Conservation (phyloP, 1,284 basidiomycete genomes). For the Cryptococcus sp. region DNA sequence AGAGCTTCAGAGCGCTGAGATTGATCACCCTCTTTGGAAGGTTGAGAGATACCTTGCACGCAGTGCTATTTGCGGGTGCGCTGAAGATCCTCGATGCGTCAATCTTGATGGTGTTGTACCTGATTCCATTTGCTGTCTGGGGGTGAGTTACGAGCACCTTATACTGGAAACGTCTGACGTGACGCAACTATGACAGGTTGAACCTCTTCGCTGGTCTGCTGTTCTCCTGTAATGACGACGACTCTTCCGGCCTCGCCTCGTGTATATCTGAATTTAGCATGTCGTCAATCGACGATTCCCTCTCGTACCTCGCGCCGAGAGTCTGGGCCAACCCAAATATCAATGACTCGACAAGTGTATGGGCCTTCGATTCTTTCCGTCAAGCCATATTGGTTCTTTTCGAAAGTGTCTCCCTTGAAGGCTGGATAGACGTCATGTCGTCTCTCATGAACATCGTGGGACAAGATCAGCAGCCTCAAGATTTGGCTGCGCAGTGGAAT, state of each 20-base stretch:
- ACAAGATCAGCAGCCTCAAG: constrained; percentile 66
- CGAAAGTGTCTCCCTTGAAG: constrained; percentile 94
- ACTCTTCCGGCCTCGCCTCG: constrained; percentile 61
- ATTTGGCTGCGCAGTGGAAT: constrained; percentile 74
- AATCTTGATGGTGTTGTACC: constrained; percentile 87
- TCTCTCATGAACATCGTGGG: constrained; percentile 80
- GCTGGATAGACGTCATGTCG: constrained; percentile 91
- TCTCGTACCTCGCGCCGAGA: constrained; percentile 73
- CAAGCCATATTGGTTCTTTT: constrained; percentile 88
- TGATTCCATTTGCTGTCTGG: constrained; percentile 98
- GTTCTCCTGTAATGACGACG: constrained; percentile 79
- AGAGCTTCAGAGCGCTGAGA: constrained; percentile 84
- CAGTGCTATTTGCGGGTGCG: constrained; percentile 86
- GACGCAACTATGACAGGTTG: constrained; percentile 50
- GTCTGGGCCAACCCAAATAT: constrained; percentile 84
- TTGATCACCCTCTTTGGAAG: constrained; percentile 84
- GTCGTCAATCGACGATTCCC: constrained; percentile 56
- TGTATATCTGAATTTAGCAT: constrained; percentile 75
- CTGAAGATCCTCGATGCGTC: constrained; percentile 86
- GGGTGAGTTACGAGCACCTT: constrained; percentile 55
- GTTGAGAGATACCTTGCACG: constrained; percentile 87
- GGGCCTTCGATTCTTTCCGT: constrained; percentile 89
- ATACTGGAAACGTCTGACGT: not conserved
- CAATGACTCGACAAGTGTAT: constrained; percentile 60
- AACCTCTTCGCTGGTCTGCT: constrained; percentile 89